Percentiles rank a stretch among this genome's conserved stretches.
Conservation (phyloP, 2,329 filamentous ascomycete species). For the Dactylellina leptospora region DNA sequence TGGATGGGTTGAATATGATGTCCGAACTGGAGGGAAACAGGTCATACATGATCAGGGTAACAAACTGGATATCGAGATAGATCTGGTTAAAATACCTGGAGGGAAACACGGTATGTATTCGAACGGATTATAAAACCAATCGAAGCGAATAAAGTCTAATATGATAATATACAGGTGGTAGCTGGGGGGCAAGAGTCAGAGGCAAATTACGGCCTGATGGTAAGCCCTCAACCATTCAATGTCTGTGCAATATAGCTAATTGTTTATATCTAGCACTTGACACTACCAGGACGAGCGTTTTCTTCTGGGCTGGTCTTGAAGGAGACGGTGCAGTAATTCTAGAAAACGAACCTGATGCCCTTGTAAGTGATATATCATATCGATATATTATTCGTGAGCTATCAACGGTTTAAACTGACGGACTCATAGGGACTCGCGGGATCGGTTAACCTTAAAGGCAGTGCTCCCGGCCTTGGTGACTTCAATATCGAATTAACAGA, state of each 20-base stretch:
- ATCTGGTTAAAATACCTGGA: slow-evolving; percentile 91
- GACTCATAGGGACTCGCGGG: slow-evolving; percentile 64
- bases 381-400: not conserved
- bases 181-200: slow-evolving; percentile 88
- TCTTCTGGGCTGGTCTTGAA: slow-evolving; percentile 85
- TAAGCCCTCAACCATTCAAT: slow-evolving; percentile 51
- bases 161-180: slow-evolving; percentile 65
- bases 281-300: slow-evolving; percentile 76
- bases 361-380: slow-evolving; percentile 9
- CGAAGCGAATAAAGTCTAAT: not conserved
- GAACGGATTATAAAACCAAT: slow-evolving; percentile 7
- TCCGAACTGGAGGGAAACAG: slow-evolving; percentile 84
- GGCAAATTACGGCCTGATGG: slow-evolving; percentile 77
- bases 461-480: slow-evolving; percentile 75
- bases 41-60: slow-evolving; percentile 91
- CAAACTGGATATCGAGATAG: slow-evolving; percentile 86
- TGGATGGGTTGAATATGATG: slow-evolving; percentile 97
- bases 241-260: not conserved
- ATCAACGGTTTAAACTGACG: not conserved
- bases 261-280: slow-evolving; percentile 61
- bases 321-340: slow-evolving; percentile 74
- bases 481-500: slow-evolving; percentile 81
- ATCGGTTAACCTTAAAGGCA: slow-evolving; percentile 75
- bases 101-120: slow-evolving; percentile 71
- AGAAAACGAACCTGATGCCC: slow-evolving; percentile 64